Percentiles rank a stretch among this genome's conserved stretches.
phyloP scores from a whole-genome alignment of 192 early-diverging fungal species.

The Coemansia erecta region DNA sequence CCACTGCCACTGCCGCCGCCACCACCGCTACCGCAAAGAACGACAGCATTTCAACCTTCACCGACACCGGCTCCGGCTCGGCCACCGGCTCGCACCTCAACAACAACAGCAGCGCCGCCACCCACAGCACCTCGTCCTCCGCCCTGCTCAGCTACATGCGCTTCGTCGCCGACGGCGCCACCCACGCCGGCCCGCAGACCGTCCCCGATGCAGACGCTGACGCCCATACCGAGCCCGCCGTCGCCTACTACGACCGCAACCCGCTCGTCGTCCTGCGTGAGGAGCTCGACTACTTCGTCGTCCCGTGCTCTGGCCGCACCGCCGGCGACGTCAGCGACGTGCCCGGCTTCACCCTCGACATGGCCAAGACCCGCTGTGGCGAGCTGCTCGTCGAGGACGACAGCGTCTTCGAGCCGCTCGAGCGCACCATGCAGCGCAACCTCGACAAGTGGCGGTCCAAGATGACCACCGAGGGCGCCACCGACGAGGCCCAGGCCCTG shows the following conservation, averaged over 20 bases:
- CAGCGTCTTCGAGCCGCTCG: slow-evolving; percentile 72
- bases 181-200: slow-evolving; percentile 7
- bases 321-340: slow-evolving; percentile 46
- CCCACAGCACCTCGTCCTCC: slow-evolving; percentile 52
- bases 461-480: slow-evolving; percentile 37
- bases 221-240: slow-evolving; percentile 3
- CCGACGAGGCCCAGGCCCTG: slow-evolving; percentile 46
- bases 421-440: slow-evolving; percentile 68
- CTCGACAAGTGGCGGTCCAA: slow-evolving; percentile 43
- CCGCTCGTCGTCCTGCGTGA: slow-evolving; percentile 75
- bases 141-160: slow-evolving; percentile 54
- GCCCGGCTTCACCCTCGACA: slow-evolving; percentile 43
- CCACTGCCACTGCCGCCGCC: too few relatives aligned
- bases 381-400: slow-evolving; percentile 63
- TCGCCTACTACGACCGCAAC: slow-evolving; percentile 56
- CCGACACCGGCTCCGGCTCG: slow-evolving; percentile 31
- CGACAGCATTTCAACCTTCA: slow-evolving; percentile 41
- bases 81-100: slow-evolving; percentile 41
- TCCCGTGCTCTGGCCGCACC: slow-evolving; percentile 41
- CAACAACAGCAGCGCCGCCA: slow-evolving; percentile 44
- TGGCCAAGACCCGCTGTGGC: slow-evolving; percentile 64
- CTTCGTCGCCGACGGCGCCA: slow-evolving; percentile 29
- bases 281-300: slow-evolving; percentile 76
- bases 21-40: slow-evolving; percentile 36
- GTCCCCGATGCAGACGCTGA: background rate